phyloP scores from a whole-genome alignment of 2,329 filamentous ascomycete species.

The Calonectria pteridis region DNA sequence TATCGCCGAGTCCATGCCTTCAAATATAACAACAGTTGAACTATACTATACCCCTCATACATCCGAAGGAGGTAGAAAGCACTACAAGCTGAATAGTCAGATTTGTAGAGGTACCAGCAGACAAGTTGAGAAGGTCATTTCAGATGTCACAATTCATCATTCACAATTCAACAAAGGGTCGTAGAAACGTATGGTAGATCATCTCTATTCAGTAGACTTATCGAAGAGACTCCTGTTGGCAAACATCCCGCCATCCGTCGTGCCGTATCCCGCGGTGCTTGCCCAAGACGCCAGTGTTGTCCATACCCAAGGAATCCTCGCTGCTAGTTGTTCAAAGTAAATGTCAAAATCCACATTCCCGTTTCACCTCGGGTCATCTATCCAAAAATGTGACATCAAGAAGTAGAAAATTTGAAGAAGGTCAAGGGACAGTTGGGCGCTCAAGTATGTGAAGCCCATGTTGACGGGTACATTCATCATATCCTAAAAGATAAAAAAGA shows the following conservation, averaged over 20 bases:
- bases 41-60: background rate
- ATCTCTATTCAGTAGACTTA: conserved; percentile 46
- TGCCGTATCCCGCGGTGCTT: conserved; percentile 44
- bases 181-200: conserved; percentile 31
- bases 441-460: conserved; percentile 26
- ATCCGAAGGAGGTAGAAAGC: background rate
- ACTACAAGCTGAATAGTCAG: too few relatives aligned
- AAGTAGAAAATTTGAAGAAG: conserved; percentile 27
- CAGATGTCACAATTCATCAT: background rate
- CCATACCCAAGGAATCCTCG: conserved; percentile 39
- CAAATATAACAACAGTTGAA: background rate
- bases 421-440: conserved; percentile 22
- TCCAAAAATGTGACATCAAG: conserved; percentile 43
- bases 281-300: conserved; percentile 47
- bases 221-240: conserved; percentile 37
- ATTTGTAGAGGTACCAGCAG: background rate
- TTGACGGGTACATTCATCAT: conserved; percentile 37
- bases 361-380: conserved; percentile 36
- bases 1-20: background rate
- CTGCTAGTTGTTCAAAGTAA: conserved; percentile 34
- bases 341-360: conserved; percentile 42
- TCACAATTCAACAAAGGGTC: background rate
- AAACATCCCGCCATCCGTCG: conserved; percentile 45
- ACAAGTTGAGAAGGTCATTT: too few relatives aligned
- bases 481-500: conserved; percentile 27